phyloP scores from a whole-genome alignment of 2,329 filamentous ascomycete species.

The Cladosporium oxysporum region DNA sequence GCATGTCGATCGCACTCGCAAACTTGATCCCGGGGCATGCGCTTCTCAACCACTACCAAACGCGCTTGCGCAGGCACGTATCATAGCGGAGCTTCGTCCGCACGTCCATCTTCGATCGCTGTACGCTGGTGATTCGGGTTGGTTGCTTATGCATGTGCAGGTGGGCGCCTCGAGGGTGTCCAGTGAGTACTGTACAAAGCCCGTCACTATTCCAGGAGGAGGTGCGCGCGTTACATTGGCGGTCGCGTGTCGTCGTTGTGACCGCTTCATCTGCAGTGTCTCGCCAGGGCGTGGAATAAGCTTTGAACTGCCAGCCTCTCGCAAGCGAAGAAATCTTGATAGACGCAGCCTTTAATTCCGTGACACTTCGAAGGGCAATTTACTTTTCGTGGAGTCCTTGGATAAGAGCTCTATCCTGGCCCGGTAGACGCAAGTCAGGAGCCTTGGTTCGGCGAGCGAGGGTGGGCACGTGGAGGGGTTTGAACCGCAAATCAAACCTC shows the following conservation, averaged over 20 bases:
- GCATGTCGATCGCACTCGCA: slow-evolving; percentile 8
- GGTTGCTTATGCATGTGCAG: neutral
- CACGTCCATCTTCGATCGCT: neutral
- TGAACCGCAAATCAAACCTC: neutral
- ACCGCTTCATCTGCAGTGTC: slow-evolving; percentile 1
- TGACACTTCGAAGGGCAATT: neutral
- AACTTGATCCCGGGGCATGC: slow-evolving; percentile 3
- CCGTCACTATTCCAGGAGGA: neutral
- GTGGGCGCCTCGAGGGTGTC: neutral
- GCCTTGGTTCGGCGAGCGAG: neutral
- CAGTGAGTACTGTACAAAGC: neutral
- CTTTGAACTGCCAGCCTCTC: neutral
- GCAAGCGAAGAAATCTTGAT: neutral
- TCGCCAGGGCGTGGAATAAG: neutral
- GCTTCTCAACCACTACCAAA: neutral
- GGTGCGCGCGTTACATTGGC: neutral
- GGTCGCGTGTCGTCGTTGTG: slow-evolving; percentile 9
- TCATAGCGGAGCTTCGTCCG: slow-evolving; percentile 1
- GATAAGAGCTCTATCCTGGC: neutral
- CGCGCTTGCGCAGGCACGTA: slow-evolving; percentile 7
- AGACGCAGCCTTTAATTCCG: neutral
- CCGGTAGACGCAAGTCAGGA: neutral
- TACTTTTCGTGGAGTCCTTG: neutral
- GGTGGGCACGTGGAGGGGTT: neutral
- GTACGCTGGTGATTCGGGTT: neutral